phyloP scores from a whole-genome alignment of 2,329 filamentous ascomycete species.

The Mollisiaceae sp. region DNA sequence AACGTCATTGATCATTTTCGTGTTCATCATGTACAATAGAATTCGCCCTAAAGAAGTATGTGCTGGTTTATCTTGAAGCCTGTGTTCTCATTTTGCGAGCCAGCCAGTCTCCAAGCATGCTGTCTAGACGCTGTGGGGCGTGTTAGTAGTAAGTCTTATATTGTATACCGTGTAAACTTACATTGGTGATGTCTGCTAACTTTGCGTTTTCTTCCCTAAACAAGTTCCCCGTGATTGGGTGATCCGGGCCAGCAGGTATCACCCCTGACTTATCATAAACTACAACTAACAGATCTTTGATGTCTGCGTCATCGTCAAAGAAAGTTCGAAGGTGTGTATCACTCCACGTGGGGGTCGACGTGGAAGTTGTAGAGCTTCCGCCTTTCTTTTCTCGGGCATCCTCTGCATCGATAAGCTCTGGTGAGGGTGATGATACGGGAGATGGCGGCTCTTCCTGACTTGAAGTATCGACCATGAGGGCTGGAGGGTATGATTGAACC shows the following conservation, averaged over 20 bases:
- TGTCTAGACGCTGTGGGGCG: constrained; percentile 73
- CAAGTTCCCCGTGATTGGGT: constrained; percentile 79
- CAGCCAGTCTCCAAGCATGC: constrained; percentile 83
- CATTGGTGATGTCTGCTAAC: constrained; percentile 82
- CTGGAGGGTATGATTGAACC: constrained; percentile 60
- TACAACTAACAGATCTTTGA: constrained; percentile 86
- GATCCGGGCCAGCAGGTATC: constrained; percentile 77
- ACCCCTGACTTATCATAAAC: constrained; percentile 92
- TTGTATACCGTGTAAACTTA: constrained; percentile 47
- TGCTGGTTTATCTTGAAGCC: constrained; percentile 27
- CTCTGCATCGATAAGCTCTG: constrained; percentile 60
- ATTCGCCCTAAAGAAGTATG: neutral
- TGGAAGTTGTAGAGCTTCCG: constrained; percentile 59
- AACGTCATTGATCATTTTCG: constrained; percentile 39
- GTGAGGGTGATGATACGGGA: constrained; percentile 66
- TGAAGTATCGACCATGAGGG: constrained; percentile 72
- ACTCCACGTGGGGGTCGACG: constrained; percentile 75
- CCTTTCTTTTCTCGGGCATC: constrained; percentile 43
- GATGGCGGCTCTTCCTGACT: constrained; percentile 71
- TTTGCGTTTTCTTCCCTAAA: constrained; percentile 89
- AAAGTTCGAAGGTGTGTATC: constrained; percentile 86
- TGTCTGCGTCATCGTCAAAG: constrained; percentile 86
- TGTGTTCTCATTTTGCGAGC: constrained; percentile 66
- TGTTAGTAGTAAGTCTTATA: constrained; percentile 23
- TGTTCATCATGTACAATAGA: constrained; percentile 38